phyloP scores from a whole-genome alignment of 768 basidiomycete species.

The Mycena rebaudengoi region DNA sequence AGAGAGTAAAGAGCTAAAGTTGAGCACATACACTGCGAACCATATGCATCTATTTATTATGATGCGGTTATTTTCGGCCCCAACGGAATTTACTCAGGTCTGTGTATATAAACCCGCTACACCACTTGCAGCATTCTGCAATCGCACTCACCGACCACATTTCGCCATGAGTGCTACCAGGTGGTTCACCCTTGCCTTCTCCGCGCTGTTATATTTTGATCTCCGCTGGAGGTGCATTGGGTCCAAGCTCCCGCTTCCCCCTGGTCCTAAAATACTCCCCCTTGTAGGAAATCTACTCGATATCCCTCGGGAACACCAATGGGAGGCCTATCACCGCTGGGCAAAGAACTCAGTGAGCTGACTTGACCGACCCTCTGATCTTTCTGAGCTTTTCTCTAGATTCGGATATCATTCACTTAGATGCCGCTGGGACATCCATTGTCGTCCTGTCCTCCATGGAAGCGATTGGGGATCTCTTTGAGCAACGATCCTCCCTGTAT shows the following conservation, averaged over 20 bases:
- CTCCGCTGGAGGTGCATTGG: background rate
- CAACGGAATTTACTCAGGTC: too few relatives aligned
- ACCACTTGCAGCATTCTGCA: too few relatives aligned
- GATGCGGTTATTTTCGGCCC: too few relatives aligned
- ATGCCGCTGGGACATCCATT: slow-evolving; percentile 34
- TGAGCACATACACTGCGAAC: too few relatives aligned
- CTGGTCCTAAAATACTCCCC: slow-evolving; percentile 52
- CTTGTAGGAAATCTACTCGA: slow-evolving; percentile 51
- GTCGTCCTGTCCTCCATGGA: slow-evolving; percentile 48
- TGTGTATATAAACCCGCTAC: too few relatives aligned
- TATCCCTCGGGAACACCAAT: slow-evolving; percentile 46
- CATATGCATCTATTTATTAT: too few relatives aligned
- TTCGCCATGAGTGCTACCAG: background rate
- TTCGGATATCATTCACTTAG: slow-evolving; percentile 39
- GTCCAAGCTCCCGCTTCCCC: slow-evolving; percentile 40
- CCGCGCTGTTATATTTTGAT: background rate
- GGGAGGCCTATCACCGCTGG: slow-evolving; percentile 50
- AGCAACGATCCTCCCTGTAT: slow-evolving; percentile 51
- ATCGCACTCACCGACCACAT: too few relatives aligned
- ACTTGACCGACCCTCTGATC: background rate
- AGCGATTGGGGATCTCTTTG: slow-evolving; percentile 51
- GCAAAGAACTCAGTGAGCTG: slow-evolving; percentile 43
- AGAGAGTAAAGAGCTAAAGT: too few relatives aligned
- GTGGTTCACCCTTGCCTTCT: background rate
- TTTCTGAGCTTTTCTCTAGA: slow-evolving; percentile 26